Conservation (phyloP, 306 rosid genomes). For the Prinsepia uniflora region DNA sequence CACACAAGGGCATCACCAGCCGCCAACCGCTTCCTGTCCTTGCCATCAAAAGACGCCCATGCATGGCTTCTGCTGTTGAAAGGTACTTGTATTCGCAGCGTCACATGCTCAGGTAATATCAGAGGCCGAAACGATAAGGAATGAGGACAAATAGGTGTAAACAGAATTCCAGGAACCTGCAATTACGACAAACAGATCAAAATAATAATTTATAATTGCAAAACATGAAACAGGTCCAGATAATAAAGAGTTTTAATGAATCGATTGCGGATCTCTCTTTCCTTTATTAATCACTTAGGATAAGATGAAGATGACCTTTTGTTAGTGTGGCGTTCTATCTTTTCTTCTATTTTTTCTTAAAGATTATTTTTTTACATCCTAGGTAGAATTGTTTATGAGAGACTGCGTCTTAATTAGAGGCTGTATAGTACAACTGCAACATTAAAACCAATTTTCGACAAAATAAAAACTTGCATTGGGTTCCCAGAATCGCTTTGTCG, state of each 20-base stretch:
- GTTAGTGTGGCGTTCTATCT: not conserved
- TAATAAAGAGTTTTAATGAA: not conserved
- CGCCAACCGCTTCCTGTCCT: conserved; percentile 70
- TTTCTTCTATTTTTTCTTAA: not conserved
- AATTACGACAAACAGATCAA: conserved; percentile 14
- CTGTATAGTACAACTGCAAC: not conserved
- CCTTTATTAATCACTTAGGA: not conserved
- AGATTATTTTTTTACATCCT: not conserved
- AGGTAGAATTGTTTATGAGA: not conserved
- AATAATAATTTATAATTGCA: not conserved
- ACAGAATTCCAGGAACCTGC: conserved; percentile 96
- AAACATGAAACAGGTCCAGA: not conserved
- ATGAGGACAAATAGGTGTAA: conserved; percentile 92
- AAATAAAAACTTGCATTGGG: not conserved
- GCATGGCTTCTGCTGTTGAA: conserved; percentile 85
- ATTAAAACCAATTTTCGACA: not conserved
- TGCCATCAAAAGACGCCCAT: conserved; percentile 97
- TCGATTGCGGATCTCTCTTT: not conserved
- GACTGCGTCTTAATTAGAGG: not conserved
- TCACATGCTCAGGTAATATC: conserved; percentile 86
- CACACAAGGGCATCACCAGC: conserved; percentile 95
- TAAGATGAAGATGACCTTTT: not conserved
- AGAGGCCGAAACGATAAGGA: conserved; percentile 87
- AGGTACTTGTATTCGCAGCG: conserved; percentile 80
- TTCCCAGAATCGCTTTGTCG: not conserved